These are phyloP conservation scores for Tolypocladium album DNA, from an alignment of 2,329 filamentous ascomycete species.

Conservation along the genomic window DNA sequence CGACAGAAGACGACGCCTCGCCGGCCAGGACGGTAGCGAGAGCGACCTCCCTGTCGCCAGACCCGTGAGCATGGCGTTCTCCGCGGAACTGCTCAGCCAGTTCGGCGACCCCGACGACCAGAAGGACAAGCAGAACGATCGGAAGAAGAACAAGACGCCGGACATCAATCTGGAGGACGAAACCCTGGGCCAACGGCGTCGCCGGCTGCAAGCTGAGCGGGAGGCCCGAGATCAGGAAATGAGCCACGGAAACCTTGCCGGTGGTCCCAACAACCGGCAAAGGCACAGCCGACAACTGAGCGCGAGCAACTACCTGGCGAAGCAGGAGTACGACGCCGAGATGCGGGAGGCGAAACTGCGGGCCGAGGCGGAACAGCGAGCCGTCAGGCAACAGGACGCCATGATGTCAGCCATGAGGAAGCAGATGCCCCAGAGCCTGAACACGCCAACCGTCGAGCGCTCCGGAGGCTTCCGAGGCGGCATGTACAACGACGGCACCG, in stretches of 20 bases:
- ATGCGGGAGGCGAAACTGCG: constrained; percentile 28
- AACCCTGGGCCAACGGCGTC: constrained; percentile 67
- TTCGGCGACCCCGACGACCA: constrained; percentile 41
- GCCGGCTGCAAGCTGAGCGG: constrained; percentile 58
- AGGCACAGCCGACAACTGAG: constrained; percentile 28
- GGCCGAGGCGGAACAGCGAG: constrained; percentile 25
- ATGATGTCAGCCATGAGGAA: constrained; percentile 37
- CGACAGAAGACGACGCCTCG: constrained; percentile 54
- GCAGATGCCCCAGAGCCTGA: constrained; percentile 36
- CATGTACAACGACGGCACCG: constrained; percentile 42
- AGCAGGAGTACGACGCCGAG: constrained; percentile 27
- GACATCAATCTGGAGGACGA: constrained; percentile 46
- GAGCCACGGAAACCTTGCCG: constrained; percentile 20
- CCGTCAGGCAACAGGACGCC: constrained; percentile 30
- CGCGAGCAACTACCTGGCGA: constrained; percentile 48
- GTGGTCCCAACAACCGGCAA: constrained; percentile 5
- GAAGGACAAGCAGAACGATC: constrained; percentile 17
- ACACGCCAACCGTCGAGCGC: constrained; percentile 16
- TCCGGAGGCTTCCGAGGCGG: constrained; percentile 39
- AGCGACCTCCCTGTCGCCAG: constrained; percentile 39
- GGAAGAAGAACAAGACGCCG: constrained; percentile 31
- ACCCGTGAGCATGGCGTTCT: constrained; percentile 56
- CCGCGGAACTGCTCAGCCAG: constrained; percentile 56
- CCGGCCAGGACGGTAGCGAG: constrained; percentile 36
- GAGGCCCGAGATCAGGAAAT: constrained; percentile 52